phyloP scores from a whole-genome alignment of 352 stramenopile species.

The Halophytophthora polymorphica region DNA sequence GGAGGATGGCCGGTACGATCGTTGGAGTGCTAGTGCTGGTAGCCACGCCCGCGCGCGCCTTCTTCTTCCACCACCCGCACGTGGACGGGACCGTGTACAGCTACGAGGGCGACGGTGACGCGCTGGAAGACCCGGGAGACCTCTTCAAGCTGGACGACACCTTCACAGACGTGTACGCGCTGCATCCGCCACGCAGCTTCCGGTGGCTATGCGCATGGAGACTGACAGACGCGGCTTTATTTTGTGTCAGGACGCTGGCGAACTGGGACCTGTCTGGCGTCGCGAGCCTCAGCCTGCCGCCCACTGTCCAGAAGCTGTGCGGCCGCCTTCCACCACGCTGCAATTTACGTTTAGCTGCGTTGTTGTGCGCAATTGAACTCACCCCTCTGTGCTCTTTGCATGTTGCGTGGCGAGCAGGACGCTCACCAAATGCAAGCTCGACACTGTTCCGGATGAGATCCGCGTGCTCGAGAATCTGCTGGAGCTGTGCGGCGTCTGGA shows the following conservation, averaged over 20 bases:
- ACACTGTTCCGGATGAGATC: constrained; percentile 38
- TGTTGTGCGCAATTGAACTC: background rate
- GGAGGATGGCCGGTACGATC: constrained; percentile 1
- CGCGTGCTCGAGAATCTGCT: constrained; percentile 32
- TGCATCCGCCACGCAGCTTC: background rate
- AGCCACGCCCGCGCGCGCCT: constrained; percentile 12
- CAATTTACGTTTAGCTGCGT: background rate
- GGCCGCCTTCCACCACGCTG: constrained; percentile 2
- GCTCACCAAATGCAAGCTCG: constrained; percentile 49
- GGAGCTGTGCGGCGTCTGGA: constrained; percentile 32
- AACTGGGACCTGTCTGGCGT: constrained; percentile 57
- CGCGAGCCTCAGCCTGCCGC: constrained; percentile 41
- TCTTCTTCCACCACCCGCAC: constrained; percentile 41
- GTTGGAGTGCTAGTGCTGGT: constrained; percentile 10
- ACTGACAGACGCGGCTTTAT: background rate
- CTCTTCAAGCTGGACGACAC: constrained; percentile 44
- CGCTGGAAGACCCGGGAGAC: constrained; percentile 30
- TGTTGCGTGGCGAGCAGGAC: constrained; percentile 15
- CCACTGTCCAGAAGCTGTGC: constrained; percentile 49
- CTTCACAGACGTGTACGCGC: constrained; percentile 47
- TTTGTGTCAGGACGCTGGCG: constrained; percentile 35
- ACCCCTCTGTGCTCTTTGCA: background rate
- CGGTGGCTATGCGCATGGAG: background rate
- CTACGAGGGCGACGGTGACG: constrained; percentile 51
- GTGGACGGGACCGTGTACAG: constrained; percentile 47